Evolutionary conservation across 257 asterid species (phyloP), one percentile per base, ranked within the genome.

Genomic region (Parsonsia alboflavescens): DNA sequence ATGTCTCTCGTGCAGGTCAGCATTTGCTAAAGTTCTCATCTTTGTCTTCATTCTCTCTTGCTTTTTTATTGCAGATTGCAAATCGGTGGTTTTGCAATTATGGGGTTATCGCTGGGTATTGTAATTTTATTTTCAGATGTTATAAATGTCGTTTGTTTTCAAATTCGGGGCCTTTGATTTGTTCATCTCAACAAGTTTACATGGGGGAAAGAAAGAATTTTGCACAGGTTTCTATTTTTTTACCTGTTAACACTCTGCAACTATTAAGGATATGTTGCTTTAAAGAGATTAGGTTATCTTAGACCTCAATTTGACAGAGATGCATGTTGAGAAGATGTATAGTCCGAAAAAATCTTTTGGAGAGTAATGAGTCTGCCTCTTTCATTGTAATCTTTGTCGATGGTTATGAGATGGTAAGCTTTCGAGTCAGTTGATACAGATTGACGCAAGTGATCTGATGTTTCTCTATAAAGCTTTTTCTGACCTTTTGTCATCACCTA

Each of bases 1-100:
- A 80, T 65, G 74, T 84, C 68, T 76, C 71, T 42, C 84, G 86
- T 28, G 86, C 83, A 80, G 90, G 90, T 85, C 17, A 57, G 69
- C 12, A n/a, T 70, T 70, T 52, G 10, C 42, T 28, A 0, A n/a
- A 30, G 17, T 36, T 4, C 45, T 39, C 39, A 53, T 54, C 26
- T 39, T 24, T 5, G 41, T 45, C 6, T 7, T 17, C 22, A 3
- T 5, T 53, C 22, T 10, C 2, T 13, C 21, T 24, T 11, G 6
- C 0, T 42, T 11, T 30, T 24, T 19, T 36, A 10, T 36, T 21
- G 62, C 26, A 21, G 21, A 4, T 33, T 61, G 53, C 45, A 58
- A 12, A 42, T 58, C 21, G 76, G 26, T 19, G 57, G 19, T 42
- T 73, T 53, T 39, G 36, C 21, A 44, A 56, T 65, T 39, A 3